Base-by-base conservation (phyloP, 2,329 filamentous ascomycete species). In the Beauveria medogensis region DNA sequence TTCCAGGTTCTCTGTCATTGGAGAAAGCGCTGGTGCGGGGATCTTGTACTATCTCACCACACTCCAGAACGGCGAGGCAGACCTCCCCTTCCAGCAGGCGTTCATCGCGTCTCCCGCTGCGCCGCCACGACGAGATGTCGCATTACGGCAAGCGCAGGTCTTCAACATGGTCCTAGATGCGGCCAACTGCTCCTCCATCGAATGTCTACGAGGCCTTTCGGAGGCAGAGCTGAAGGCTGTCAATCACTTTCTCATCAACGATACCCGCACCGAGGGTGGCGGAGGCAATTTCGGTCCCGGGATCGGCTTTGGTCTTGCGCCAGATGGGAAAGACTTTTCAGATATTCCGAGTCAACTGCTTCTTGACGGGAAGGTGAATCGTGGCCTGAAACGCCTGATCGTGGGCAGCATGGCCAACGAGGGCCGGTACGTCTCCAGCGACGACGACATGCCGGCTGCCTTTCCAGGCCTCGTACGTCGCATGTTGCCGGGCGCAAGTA, bases 21-120 rank as follows among this genome's bases (percentile, higher is more conserved):
- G 80, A 6, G 71, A 80, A 62, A 80, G 76, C 18, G 80, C 82
- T 9, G 81, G 82, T 30, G 81, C 73, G 8, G 80, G 80, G 0
- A 80, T 76, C 3, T 77, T 85, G 61, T 75, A 82, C 70, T 80
- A 83, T 64, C 81, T 84, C 60, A 78, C 83, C 63, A 84, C 63
- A 2, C 80, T 28, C 73, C 65, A 68, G 16, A 67, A 73, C 10
- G 79, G 78, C 2, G 67, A 67, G 26, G 66, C 64, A 8, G 63
- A 54, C 30, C 67, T 65, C 9, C 78, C 77, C 1, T 81, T 81
- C 66, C 71, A 72, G 52, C 52, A 63, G 44, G 62, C 43, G 14
- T 62, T 64, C 9, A 43, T 63, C 10, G 58, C 63, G 3, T 64
- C 64, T 1, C 62, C 62, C 2, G 61, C 59, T 4, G 54, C 60